Evolutionary conservation across 208 protist species (phyloP), one percentile per base, ranked within the genome.

Genomic region (Crithidia bombi): DNA sequence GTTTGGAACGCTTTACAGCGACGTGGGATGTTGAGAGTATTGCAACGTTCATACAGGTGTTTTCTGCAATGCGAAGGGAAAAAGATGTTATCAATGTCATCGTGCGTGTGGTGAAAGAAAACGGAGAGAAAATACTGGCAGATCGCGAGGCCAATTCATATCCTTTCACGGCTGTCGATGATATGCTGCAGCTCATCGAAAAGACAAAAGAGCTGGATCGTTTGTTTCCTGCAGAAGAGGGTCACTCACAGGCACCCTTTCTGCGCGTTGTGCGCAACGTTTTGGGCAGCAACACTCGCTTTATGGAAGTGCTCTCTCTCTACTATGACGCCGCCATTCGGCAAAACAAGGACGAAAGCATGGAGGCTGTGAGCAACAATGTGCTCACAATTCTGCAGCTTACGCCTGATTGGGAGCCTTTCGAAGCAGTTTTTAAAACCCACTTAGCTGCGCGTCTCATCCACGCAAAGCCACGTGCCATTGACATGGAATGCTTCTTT

Each of bases 291-390:
- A 68, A 71, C 50, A 51, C 55, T 38, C 64, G 56, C 23, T 87
- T 92, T 75, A 69, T 80, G 56, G 82, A 88, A 28, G 75, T 71
- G 41, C 75, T 91, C 32, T 82, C 82, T 11, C 47, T 75, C 26
- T 94, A 89, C 57, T 85, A 85, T 57, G 89, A 94, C 41, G 43
- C 23, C 21, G 65, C 77, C 25, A 75, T 92, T 41, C 81, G 76
- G 19, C 58, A 71, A 32, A 50, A 56, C 26, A 69, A 50, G 12
- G 50, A 46, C 23, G 74, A 79, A 11, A 47, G 38, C 35, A 50
- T 81, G 28, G 57, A 68, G 15, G 12, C 47, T 3, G 36, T 89
- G 41, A 63, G 69, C 21, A 35, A 77, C 49, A 54, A 85, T 43
- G 80, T 81, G 1, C 61, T 90, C 25, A 69, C 44, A 39, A 59